Evolutionary conservation across 2,329 filamentous ascomycete genomes (phyloP).

Genomic region (Fusarium bulbicola): DNA sequence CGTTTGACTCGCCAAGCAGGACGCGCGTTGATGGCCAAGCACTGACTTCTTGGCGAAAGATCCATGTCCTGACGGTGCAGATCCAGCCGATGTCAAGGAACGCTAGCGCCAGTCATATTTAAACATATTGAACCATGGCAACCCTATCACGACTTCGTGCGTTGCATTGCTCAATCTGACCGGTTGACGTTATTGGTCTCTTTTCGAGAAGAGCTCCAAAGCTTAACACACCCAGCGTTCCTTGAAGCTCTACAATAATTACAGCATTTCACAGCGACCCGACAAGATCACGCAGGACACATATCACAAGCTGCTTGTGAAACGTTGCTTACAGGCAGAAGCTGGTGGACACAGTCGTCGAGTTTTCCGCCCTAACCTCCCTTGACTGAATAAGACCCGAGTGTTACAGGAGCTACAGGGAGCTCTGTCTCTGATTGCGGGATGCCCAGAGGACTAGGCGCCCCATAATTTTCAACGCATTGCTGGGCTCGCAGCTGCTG

Average conservation of each 20-base stretch:
- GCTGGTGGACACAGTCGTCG: slow-evolving; percentile 31
- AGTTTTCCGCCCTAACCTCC: slow-evolving; percentile 35
- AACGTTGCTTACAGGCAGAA: slow-evolving; percentile 28
- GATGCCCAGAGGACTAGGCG: slow-evolving; percentile 37
- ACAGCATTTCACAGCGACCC: not conserved
- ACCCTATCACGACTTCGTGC: slow-evolving; percentile 40
- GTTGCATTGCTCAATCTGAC: slow-evolving; percentile 16
- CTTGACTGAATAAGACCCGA: slow-evolving; percentile 25
- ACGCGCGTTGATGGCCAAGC: slow-evolving; percentile 44
- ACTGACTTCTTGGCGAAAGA: slow-evolving; percentile 42
- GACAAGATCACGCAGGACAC: not conserved
- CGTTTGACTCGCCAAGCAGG: slow-evolving; percentile 42
- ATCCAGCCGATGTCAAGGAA: slow-evolving; percentile 41
- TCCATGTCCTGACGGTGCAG: slow-evolving; percentile 43
- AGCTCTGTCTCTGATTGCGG: slow-evolving; percentile 34
- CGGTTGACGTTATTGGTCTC: slow-evolving; percentile 10
- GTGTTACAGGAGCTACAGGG: slow-evolving; percentile 38
- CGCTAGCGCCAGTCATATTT: slow-evolving; percentile 42
- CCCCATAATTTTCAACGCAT: slow-evolving; percentile 42
- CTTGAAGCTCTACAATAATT: not conserved
- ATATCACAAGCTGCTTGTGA: slow-evolving; percentile 8
- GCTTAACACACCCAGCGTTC: not conserved
- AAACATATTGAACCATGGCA: slow-evolving; percentile 40
- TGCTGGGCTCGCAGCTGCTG: too few relatives aligned
- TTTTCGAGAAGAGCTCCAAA: not conserved